Percentiles rank a stretch among this genome's conserved stretches.
phyloP scores from a whole-genome alignment of 2,329 filamentous ascomycete species.

The Beauveria sp. region DNA sequence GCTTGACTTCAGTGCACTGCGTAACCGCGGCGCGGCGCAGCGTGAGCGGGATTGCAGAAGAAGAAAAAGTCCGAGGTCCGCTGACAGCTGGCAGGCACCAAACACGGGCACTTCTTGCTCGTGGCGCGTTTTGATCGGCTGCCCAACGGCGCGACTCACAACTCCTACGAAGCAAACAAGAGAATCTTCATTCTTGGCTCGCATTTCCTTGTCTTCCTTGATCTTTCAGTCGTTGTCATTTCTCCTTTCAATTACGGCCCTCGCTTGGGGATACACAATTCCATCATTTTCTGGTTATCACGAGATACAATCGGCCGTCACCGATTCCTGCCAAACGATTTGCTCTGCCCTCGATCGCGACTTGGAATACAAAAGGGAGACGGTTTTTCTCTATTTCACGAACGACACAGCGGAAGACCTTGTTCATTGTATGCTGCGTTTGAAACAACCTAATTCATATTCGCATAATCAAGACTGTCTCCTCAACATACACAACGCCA shows the following conservation, averaged over 20 bases:
- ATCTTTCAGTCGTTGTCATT: neutral
- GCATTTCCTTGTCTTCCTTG: neutral
- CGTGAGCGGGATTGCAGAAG: neutral
- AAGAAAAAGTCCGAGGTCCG: neutral
- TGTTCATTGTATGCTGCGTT: neutral
- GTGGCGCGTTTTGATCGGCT: neutral
- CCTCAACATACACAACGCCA: neutral
- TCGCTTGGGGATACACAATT: slow-evolving; percentile 5
- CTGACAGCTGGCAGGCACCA: slow-evolving; percentile 6
- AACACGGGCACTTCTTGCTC: slow-evolving; percentile 2
- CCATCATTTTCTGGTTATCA: slow-evolving; percentile 7
- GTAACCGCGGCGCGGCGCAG: neutral
- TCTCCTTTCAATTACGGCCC: neutral
- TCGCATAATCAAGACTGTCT: neutral
- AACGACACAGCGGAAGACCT: neutral
- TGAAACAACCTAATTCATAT: neutral
- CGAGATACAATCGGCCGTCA: slow-evolving; percentile 7
- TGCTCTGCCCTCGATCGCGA: neutral
- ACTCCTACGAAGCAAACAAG: neutral
- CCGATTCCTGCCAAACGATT: neutral
- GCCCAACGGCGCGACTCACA: neutral
- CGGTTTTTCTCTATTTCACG: neutral
- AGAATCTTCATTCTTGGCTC: neutral
- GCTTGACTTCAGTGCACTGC: neutral
- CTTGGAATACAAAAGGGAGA: neutral